Evolutionary conservation across 225 moss, liverwort and hornwort genomes (phyloP).

Genomic region (Climacium dendroides): DNA sequence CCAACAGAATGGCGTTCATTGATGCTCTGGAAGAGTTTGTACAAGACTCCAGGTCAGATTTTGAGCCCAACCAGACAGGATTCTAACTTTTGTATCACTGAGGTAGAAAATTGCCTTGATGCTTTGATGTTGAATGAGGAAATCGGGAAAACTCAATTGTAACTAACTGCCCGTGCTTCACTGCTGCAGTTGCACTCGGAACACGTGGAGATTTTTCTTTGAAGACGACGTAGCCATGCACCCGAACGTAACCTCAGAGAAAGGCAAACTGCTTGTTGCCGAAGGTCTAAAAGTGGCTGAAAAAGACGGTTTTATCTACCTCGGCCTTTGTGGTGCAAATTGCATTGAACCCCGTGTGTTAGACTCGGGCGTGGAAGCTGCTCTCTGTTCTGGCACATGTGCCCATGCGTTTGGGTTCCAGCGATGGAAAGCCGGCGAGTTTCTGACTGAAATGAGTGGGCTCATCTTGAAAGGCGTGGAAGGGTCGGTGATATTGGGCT

Average conservation of each 20-base stretch:
- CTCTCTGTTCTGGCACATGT: slow-evolving; percentile 29
- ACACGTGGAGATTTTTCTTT: slow-evolving; percentile 42
- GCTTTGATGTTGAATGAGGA: not conserved
- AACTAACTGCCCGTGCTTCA: not conserved
- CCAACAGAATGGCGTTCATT: slow-evolving; percentile 44
- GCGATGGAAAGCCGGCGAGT: slow-evolving; percentile 28
- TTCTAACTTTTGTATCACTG: not conserved
- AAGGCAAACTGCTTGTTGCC: not conserved
- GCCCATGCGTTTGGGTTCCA: slow-evolving; percentile 46
- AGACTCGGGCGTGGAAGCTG: not conserved
- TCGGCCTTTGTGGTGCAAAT: slow-evolving; percentile 23
- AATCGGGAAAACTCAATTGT: not conserved
- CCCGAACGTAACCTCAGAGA: not conserved
- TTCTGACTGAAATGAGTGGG: slow-evolving; percentile 22
- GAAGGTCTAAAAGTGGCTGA: slow-evolving; percentile 14
- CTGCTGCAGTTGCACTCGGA: not conserved
- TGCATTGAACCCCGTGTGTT: not conserved
- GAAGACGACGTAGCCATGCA: slow-evolving; percentile 33
- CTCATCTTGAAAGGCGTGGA: not conserved
- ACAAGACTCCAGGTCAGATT: not conserved
- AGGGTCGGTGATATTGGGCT: not conserved
- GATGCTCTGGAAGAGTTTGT: slow-evolving; percentile 19
- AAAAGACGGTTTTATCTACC: slow-evolving; percentile 7
- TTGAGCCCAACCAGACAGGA: not conserved
- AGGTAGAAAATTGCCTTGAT: not conserved